Conservation (phyloP, 345 rosid genomes). For the Sisymbrium irio region DNA sequence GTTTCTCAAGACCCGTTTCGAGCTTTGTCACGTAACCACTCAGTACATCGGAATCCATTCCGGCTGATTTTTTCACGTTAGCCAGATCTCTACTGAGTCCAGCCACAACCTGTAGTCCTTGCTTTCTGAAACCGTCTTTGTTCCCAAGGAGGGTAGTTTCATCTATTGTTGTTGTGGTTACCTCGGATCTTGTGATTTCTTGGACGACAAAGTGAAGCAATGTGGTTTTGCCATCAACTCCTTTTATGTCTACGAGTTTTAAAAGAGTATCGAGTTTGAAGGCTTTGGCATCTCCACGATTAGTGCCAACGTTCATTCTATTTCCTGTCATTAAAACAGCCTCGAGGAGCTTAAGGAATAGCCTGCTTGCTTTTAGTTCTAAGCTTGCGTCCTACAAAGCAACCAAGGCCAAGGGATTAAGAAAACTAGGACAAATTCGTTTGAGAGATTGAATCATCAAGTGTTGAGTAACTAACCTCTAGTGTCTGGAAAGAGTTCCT, state of each 20-base stretch:
- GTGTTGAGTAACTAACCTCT: conserved; percentile 53
- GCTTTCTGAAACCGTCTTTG: conserved; percentile 75
- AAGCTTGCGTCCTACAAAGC: conserved; percentile 70
- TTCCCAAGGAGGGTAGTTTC: conserved; percentile 45
- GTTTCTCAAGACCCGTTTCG: conserved; percentile 79
- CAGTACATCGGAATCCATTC: conserved; percentile 92
- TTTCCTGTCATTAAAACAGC: conserved; percentile 96
- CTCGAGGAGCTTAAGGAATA: conserved; percentile 91
- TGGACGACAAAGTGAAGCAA: conserved; percentile 98
- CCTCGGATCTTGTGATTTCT: conserved; percentile 89
- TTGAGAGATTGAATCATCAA: background rate
- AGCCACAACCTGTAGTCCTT: conserved; percentile 86
- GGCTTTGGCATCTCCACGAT: conserved; percentile 94
- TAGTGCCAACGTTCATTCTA: conserved; percentile 95
- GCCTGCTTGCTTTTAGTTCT: conserved; percentile 84
- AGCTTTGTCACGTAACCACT: conserved; percentile 85
- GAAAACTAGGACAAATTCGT: background rate
- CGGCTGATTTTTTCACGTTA: conserved; percentile 90
- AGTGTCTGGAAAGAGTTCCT: conserved; percentile 83
- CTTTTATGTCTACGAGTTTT: conserved; percentile 95
- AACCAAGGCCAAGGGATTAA: background rate
- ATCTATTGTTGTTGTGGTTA: conserved; percentile 19
- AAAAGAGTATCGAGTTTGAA: conserved; percentile 97
- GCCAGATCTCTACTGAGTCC: conserved; percentile 81
- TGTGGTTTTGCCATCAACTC: conserved; percentile 94